phyloP scores from a whole-genome alignment of 345 rosid genomes.

The Sisymbrium altissimum region DNA sequence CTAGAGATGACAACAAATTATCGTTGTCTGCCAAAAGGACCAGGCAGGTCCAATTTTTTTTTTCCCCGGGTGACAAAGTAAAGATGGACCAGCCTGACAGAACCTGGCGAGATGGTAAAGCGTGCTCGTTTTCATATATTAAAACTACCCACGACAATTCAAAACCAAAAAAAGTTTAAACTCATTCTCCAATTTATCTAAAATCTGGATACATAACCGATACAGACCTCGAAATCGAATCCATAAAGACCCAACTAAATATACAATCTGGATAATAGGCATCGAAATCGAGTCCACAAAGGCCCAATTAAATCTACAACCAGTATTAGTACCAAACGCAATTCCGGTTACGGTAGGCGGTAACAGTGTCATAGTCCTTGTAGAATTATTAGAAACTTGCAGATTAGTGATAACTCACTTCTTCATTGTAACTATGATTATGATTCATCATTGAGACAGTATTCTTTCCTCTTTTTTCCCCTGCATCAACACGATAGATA shows the following conservation, averaged over 20 bases:
- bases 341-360: too few relatives aligned
- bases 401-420: not conserved
- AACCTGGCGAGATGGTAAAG: conserved; percentile 10
- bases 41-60: not conserved
- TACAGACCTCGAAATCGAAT: too few relatives aligned
- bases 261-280: not conserved
- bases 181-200: not conserved
- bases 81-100: conserved; percentile 23
- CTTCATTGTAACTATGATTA: not conserved
- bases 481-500: too few relatives aligned
- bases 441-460: not conserved
- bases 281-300: not conserved
- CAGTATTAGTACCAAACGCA: not conserved
- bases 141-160: not conserved
- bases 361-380: too few relatives aligned
- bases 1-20: not conserved
- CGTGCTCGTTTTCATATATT: not conserved
- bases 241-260: not conserved
- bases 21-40: not conserved
- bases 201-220: not conserved
- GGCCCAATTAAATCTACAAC: not conserved
- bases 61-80: not conserved
- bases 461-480: too few relatives aligned
- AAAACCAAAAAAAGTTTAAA: not conserved
- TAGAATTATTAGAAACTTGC: not conserved